Evolutionary conservation across 2,329 filamentous ascomycete genomes (phyloP), one percentile per base, ranked within the genome.

Genomic region (Ophiostoma piceae): DNA sequence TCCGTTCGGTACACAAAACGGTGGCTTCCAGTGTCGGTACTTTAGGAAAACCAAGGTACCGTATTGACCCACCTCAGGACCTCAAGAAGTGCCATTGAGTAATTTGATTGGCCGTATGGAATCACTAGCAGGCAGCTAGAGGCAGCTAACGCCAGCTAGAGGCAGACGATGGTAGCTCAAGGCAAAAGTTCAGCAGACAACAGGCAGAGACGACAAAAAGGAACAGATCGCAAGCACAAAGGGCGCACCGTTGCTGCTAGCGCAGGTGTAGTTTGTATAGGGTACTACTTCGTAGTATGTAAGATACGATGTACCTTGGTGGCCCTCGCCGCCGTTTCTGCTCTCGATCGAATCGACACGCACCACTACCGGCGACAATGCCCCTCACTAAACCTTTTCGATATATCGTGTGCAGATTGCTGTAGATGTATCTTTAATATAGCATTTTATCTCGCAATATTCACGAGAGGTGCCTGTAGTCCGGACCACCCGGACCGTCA

Each of bases 401-500:
- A 26, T 26, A 22, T 57, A 57, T 57, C 4, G 35, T 35, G 35
- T 35, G 35, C 35, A 35, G 35, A 35, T 54, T 54, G 26, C 9
- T 54, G 7, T 54, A 22, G 1, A 22, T 22, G n/a, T 54, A 54
- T 26, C 35, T 35, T 1, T 35, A 8, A 35, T 35, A 35, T 35
- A 35, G 35, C 35, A 35, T 35, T 35, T 35, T 35, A 35, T 35
- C 39, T 41, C 11, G 39, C 12, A 41, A 12, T 41, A 14, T 41
- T 41, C 39, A 12, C 8, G 39, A 41, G 11, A 41, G 11, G 12
- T 29, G 57, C 54, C 26, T 22, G 51, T 8, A 62, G 57, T 26
- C 57, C 57, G 57, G 57, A 62, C 57, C 57, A 32, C 57, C 57
- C 57, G 57, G 26, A 62, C 57, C 26, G 57, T 62, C 57, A 62